Percentiles rank a stretch among this genome's conserved stretches.
Evolutionary conservation across 306 rosid species (phyloP).

Genomic region (Macrotyloma uniflorum): DNA sequence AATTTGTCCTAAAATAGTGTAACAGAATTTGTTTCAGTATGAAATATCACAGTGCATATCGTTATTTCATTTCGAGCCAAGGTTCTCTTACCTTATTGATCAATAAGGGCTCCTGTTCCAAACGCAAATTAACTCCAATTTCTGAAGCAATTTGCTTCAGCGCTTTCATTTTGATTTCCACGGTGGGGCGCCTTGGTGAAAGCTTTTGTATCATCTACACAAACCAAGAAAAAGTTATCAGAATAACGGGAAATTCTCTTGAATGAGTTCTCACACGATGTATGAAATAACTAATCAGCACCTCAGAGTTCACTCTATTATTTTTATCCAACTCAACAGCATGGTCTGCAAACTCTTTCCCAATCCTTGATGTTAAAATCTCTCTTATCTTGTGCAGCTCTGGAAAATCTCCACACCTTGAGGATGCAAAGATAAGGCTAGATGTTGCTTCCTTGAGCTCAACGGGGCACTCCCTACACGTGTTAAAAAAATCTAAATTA

Average conservation of each 20-base stretch:
- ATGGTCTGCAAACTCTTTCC: conserved; percentile 56
- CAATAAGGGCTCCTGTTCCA: conserved; percentile 43
- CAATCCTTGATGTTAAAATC: conserved; percentile 52
- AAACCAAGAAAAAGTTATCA: conserved; percentile 28
- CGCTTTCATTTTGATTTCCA: conserved; percentile 51
- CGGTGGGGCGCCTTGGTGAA: conserved; percentile 35
- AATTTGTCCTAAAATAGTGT: conserved; percentile 42
- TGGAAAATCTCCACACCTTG: conserved; percentile 81
- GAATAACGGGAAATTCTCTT: conserved; percentile 25
- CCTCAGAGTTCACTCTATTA: conserved; percentile 63
- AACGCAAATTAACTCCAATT: conserved; percentile 53
- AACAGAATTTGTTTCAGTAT: conserved; percentile 16
- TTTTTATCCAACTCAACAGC: conserved; percentile 57
- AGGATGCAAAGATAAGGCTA: conserved; percentile 68
- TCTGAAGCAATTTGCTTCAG: conserved; percentile 54
- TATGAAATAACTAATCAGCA: not conserved
- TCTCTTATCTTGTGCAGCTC: conserved; percentile 67
- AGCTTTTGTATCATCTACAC: conserved; percentile 66
- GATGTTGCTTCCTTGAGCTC: conserved; percentile 65
- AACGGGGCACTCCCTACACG: conserved; percentile 61
- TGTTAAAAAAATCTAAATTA: not conserved
- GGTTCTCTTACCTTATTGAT: conserved; percentile 39
- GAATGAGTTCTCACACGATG: not conserved
- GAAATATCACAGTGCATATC: not conserved
- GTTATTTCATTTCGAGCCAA: not conserved